Evolutionary conservation across 1,284 basidiomycete species (phyloP).

Genomic region (Athelia psychrophila): DNA sequence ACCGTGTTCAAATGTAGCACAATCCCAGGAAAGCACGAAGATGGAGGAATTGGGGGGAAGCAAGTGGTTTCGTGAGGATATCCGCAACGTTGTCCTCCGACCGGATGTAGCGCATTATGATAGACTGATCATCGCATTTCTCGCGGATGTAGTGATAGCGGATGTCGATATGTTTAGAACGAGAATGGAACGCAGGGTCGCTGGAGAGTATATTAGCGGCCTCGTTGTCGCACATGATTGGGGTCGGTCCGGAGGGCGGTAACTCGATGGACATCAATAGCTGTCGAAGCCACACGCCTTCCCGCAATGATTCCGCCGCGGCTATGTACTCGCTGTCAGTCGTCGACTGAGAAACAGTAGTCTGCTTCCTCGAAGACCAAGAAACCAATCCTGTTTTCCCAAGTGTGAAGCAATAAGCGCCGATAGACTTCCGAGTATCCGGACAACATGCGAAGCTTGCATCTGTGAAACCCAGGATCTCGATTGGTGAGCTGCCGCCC

Average conservation of each 20-base stretch:
- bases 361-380: conserved; percentile 30
- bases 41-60: not conserved
- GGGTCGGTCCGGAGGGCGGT: not conserved
- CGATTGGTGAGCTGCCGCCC: conserved; percentile 15
- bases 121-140: conserved; percentile 6
- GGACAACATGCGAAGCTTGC: conserved; percentile 34
- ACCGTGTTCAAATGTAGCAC: not conserved
- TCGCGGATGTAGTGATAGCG: conserved; percentile 20
- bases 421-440: conserved; percentile 27
- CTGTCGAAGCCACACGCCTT: not conserved
- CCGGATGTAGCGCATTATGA: not conserved
- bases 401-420: conserved; percentile 32
- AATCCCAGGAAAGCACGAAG: not conserved
- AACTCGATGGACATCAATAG: not conserved
- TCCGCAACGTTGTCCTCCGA: conserved; percentile 5
- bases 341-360: conserved; percentile 21
- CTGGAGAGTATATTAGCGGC: conserved; percentile 19
- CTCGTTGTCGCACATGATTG: not conserved
- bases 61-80: conserved; percentile 1
- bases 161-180: conserved; percentile 25
- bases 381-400: conserved; percentile 23
- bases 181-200: conserved; percentile 22
- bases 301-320: not conserved
- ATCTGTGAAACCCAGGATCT: conserved; percentile 37
- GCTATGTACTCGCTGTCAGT: conserved; percentile 6